A percentile compares a stretch with the other conserved stretches of the same genome.
Evolutionary conservation across 1,284 basidiomycete species (phyloP).

Genomic region (Sutorius eximius): DNA sequence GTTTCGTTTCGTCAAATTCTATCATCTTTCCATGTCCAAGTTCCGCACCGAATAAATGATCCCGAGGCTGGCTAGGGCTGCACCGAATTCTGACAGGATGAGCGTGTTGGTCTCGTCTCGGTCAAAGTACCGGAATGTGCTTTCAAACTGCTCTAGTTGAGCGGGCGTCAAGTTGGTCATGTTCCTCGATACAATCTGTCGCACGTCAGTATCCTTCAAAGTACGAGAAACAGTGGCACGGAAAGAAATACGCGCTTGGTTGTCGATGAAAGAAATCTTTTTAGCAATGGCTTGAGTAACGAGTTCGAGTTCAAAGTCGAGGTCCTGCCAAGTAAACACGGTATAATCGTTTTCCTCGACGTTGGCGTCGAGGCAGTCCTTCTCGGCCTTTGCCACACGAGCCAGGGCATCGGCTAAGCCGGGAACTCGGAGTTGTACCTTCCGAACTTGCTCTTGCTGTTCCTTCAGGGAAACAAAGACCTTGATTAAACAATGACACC

Average conservation of each 20-base stretch:
- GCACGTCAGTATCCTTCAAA: slow-evolving; percentile 6
- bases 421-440: slow-evolving; percentile 66
- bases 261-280: slow-evolving; percentile 94
- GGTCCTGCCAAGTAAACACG: slow-evolving; percentile 86
- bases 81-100: slow-evolving; percentile 82
- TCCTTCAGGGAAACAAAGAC: slow-evolving; percentile 35
- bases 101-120: slow-evolving; percentile 90
- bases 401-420: slow-evolving; percentile 57
- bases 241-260: slow-evolving; percentile 62
- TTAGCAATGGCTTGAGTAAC: slow-evolving; percentile 81
- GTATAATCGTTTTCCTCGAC: slow-evolving; percentile 98
- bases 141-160: slow-evolving; percentile 95
- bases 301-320: slow-evolving; percentile 87
- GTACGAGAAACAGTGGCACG: not conserved
- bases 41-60: slow-evolving; percentile 83
- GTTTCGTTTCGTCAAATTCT: slow-evolving; percentile 7
- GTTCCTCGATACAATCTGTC: slow-evolving; percentile 87
- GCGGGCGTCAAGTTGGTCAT: slow-evolving; percentile 93
- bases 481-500: slow-evolving; percentile 22
- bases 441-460: slow-evolving; percentile 52
- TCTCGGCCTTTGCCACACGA: slow-evolving; percentile 62
- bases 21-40: not conserved
- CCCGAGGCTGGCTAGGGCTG: slow-evolving; percentile 91
- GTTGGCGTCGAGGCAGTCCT: slow-evolving; percentile 84
- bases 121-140: slow-evolving; percentile 97